Base-by-base conservation (phyloP, 116 monocot species). In the Phalaenopsis hybrid region DNA sequence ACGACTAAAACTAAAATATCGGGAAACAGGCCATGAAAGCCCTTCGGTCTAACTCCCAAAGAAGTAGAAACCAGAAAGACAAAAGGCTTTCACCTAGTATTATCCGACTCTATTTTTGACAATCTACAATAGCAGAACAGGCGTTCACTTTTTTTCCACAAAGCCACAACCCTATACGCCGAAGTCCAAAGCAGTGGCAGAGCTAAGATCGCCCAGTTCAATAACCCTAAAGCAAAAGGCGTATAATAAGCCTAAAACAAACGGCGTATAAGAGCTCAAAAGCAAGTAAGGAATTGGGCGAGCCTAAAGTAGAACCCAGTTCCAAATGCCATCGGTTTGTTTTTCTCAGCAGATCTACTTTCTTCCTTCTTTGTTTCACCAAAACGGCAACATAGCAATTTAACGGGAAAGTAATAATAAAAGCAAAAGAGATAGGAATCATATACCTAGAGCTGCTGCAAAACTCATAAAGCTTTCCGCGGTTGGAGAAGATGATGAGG, bases 391-490 rank as follows among this genome's bases (percentile, higher is more conserved):
- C 15, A 44, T 75, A 75, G 2, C 43, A 61, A 61, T 5, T 61
- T 61, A 75, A 75, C 34, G 5, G 34, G 70, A 72, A 68, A 72
- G 41, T 12, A 44, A 44, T 44, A 72, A 4, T 41, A 45, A 75
- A 75, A 75, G 75, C 41, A 44, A 41, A 75, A 75, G 44, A 34
- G 12, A 61, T 23, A 21, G 11, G 3, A 72, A 34, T 34, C 44
- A 20, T 61, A 59, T 78, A 90, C 91, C 88, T 91, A 6, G 76
- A 31, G 86, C 82, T 88, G 83, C 92, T 92, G 83, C 89, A 89
- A 81, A 95, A 95, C 86, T 95, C 95, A 51, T 89, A 95, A 79
- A 95, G 92, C 85, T 95, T 95, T 13, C 95, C 95, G 0, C 92
- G 89, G 78, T 88, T 92, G 84, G 95, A 95, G 95, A 95, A 95